Conservation (phyloP, 768 basidiomycete genomes). For the Suillus bovinus region DNA sequence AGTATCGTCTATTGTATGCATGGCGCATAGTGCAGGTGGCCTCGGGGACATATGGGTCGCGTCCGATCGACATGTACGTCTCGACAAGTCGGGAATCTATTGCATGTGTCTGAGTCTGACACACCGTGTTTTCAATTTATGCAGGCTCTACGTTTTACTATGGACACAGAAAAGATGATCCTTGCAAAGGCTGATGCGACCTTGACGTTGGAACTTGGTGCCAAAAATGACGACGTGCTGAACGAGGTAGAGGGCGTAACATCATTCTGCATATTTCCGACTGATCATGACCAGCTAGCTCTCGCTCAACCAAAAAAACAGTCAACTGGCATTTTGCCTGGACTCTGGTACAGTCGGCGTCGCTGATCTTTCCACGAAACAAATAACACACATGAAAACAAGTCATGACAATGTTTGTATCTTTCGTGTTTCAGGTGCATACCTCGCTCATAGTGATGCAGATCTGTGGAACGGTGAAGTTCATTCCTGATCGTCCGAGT, state of each 20-base stretch:
- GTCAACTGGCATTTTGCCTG: slow-evolving; percentile 61
- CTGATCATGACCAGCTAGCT: slow-evolving; percentile 56
- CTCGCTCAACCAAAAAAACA: slow-evolving; percentile 53
- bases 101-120: neutral
- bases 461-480: slow-evolving; percentile 55
- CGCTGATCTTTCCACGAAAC: slow-evolving; percentile 54
- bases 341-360: slow-evolving; percentile 72
- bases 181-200: slow-evolving; percentile 51
- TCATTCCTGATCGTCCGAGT: slow-evolving; percentile 67
- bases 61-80: slow-evolving; percentile 54
- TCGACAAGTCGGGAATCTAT: neutral
- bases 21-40: slow-evolving; percentile 40
- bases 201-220: slow-evolving; percentile 44
- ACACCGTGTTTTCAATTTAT: neutral
- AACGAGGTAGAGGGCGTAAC: slow-evolving; percentile 56
- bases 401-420: slow-evolving; percentile 59
- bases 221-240: slow-evolving; percentile 55
- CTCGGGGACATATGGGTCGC: slow-evolving; percentile 64
- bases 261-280: slow-evolving; percentile 6
- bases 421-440: neutral
- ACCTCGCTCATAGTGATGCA: slow-evolving; percentile 31
- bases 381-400: slow-evolving; percentile 56
- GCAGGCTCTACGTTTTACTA: slow-evolving; percentile 39
- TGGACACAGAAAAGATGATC: slow-evolving; percentile 55
- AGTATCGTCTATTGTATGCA: slow-evolving; percentile 61